Evolutionary conservation across 2,329 filamentous ascomycete genomes (phyloP).

Genomic region (Lizonia empirigonia): DNA sequence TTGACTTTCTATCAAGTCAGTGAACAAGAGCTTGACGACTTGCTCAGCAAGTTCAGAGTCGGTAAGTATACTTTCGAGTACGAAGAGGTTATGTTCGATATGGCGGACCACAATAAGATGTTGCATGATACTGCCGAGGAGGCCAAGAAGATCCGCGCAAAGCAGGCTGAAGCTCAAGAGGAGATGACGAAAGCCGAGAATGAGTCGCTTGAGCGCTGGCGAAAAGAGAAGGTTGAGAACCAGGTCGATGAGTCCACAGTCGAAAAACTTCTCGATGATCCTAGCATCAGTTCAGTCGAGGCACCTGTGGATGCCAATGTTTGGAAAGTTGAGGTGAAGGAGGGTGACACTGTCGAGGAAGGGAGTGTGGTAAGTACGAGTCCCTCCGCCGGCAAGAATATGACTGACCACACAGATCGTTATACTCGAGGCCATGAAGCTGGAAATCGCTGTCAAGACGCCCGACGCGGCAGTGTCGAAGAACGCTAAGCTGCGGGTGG

Average conservation of each 20-base stretch:
- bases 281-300: constrained; percentile 46
- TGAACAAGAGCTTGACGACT: constrained; percentile 57
- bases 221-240: constrained; percentile 51
- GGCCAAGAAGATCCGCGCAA: constrained; percentile 52
- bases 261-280: constrained; percentile 55
- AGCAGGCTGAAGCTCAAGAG: constrained; percentile 56
- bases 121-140: constrained; percentile 55
- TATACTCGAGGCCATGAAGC: constrained; percentile 56
- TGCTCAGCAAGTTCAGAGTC: constrained; percentile 56
- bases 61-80: constrained; percentile 60
- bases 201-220: constrained; percentile 51
- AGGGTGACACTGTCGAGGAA: constrained; percentile 44
- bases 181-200: constrained; percentile 56
- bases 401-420: constrained; percentile 36
- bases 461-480: constrained; percentile 33
- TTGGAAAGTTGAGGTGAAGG: constrained; percentile 52
- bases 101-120: constrained; percentile 60
- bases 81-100: constrained; percentile 59
- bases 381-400: background rate
- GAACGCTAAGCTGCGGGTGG: constrained; percentile 38
- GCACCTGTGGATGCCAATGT: constrained; percentile 55
- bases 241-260: constrained; percentile 57
- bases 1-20: constrained; percentile 61
- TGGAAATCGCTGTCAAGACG: constrained; percentile 53
- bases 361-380: constrained; percentile 36